Conservation (phyloP, 2,329 filamentous ascomycete species). For the Septoria petroselini region DNA sequence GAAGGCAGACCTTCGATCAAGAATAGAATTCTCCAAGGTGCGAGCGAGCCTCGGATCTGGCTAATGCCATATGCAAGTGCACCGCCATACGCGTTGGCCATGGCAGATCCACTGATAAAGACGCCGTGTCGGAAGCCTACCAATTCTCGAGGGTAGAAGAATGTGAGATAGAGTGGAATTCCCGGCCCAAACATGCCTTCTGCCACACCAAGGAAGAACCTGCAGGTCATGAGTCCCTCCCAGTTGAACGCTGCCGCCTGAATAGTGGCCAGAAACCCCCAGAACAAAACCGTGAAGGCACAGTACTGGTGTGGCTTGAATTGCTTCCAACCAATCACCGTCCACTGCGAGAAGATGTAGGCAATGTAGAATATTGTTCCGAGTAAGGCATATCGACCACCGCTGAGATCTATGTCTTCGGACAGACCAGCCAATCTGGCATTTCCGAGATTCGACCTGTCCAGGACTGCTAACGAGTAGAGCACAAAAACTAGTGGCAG, state of each 20-base stretch:
- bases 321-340: slow-evolving; percentile 48
- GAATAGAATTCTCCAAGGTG: slow-evolving; percentile 61
- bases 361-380: slow-evolving; percentile 55
- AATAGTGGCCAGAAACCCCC: slow-evolving; percentile 49
- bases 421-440: slow-evolving; percentile 43
- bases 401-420: slow-evolving; percentile 48
- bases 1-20: slow-evolving; percentile 64
- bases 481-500: slow-evolving; percentile 36
- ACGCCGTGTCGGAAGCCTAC: slow-evolving; percentile 56
- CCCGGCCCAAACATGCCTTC: slow-evolving; percentile 44
- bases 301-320: slow-evolving; percentile 42
- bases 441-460: slow-evolving; percentile 40
- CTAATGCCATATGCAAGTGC: slow-evolving; percentile 64
- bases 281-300: slow-evolving; percentile 43
- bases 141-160: slow-evolving; percentile 59
- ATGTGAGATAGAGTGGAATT: slow-evolving; percentile 61
- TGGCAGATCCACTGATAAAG: slow-evolving; percentile 55
- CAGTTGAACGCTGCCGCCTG: slow-evolving; percentile 47
- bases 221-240: slow-evolving; percentile 49
- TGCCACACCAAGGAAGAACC: slow-evolving; percentile 47
- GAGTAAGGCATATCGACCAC: slow-evolving; percentile 50
- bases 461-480: slow-evolving; percentile 35
- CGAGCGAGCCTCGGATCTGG: slow-evolving; percentile 54
- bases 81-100: slow-evolving; percentile 77
- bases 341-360: slow-evolving; percentile 42